A percentile compares a stretch with the other conserved stretches of the same genome.
phyloP scores from a whole-genome alignment of 495 filamentous ascomycete genomes.

The Sporormia fimetaria region DNA sequence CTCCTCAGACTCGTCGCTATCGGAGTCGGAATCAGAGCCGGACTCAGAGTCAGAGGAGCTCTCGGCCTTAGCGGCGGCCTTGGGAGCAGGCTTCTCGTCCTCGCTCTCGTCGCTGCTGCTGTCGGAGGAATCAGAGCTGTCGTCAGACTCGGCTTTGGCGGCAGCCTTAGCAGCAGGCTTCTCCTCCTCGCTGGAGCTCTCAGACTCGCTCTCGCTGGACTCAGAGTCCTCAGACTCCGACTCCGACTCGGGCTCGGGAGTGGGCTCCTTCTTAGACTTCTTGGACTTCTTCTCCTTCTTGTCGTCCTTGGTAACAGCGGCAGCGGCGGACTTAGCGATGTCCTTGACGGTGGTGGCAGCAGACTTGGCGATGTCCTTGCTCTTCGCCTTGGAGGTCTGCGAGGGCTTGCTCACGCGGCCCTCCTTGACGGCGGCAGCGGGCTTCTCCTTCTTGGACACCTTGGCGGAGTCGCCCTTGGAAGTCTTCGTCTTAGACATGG shows the following conservation, averaged over 20 bases:
- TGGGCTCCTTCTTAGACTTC: constrained; percentile 43
- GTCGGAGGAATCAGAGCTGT: constrained; percentile 21
- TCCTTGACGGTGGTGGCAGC: constrained; percentile 23
- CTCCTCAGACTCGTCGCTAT: constrained; percentile 14
- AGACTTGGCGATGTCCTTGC: constrained; percentile 37
- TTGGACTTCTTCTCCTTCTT: constrained; percentile 39
- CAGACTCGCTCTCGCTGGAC: constrained; percentile 33
- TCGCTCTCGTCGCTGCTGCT: constrained; percentile 24
- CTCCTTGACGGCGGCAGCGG: constrained; percentile 38
- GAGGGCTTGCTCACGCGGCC: constrained; percentile 37
- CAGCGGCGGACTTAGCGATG: too few species aligned
- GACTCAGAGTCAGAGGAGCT: constrained; percentile 14
- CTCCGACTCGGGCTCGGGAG: constrained; percentile 32
- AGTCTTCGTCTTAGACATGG: constrained; percentile 22
- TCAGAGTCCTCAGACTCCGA: constrained; percentile 27
- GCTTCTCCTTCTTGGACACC: constrained; percentile 19
- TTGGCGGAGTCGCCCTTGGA: constrained; percentile 18
- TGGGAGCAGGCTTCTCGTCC: constrained; percentile 16
- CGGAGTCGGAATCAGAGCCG: constrained; percentile 33
- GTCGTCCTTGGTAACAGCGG: too few species aligned
- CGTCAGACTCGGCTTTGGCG: constrained; percentile 24
- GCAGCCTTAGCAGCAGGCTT: constrained; percentile 26
- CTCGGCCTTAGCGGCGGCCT: constrained; percentile 14
- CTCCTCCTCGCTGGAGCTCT: constrained; percentile 24
- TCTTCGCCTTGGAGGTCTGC: constrained; percentile 32